A percentile compares a stretch with the other conserved stretches of the same genome.
Conservation (phyloP, 306 rosid species). For the Acmispon strigosus region DNA sequence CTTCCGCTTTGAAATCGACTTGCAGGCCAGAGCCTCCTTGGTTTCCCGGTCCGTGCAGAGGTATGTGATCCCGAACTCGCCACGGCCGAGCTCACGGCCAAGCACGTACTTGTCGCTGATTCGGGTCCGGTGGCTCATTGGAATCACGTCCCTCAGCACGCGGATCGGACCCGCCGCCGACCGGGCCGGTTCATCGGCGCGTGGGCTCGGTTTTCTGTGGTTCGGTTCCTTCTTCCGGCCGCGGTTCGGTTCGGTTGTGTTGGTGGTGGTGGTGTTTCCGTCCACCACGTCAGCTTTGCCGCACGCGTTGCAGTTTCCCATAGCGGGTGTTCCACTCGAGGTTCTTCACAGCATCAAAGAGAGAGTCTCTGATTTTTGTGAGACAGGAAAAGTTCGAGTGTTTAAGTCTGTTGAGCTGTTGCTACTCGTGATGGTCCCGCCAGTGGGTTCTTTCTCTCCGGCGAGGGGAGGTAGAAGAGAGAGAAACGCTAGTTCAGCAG, state of each 20-base stretch:
- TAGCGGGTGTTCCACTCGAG: not conserved
- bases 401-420: not conserved
- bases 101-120: conserved; percentile 79
- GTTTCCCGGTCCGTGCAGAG: conserved; percentile 77
- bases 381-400: not conserved
- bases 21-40: conserved; percentile 70
- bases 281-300: conserved; percentile 43
- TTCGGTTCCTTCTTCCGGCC: conserved; percentile 25
- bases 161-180: conserved; percentile 75
- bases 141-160: conserved; percentile 67
- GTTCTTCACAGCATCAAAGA: not conserved
- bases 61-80: conserved; percentile 85
- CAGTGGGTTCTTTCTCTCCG: not conserved
- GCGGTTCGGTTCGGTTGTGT: not conserved
- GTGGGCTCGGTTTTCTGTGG: conserved; percentile 34
- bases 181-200: conserved; percentile 21
- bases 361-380: not conserved
- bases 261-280: conserved; percentile 6
- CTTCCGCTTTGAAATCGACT: conserved; percentile 84
- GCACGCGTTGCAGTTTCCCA: conserved; percentile 86
- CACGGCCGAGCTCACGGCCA: conserved; percentile 79
- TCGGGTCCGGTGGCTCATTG: conserved; percentile 63
- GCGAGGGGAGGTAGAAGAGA: not conserved
- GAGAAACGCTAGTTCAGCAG: conserved; percentile 18
- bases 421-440: not conserved